A percentile compares a stretch with the other conserved stretches of the same genome.
phyloP scores from a whole-genome alignment of 441 rosid species.

The Biscutella auriculata region DNA sequence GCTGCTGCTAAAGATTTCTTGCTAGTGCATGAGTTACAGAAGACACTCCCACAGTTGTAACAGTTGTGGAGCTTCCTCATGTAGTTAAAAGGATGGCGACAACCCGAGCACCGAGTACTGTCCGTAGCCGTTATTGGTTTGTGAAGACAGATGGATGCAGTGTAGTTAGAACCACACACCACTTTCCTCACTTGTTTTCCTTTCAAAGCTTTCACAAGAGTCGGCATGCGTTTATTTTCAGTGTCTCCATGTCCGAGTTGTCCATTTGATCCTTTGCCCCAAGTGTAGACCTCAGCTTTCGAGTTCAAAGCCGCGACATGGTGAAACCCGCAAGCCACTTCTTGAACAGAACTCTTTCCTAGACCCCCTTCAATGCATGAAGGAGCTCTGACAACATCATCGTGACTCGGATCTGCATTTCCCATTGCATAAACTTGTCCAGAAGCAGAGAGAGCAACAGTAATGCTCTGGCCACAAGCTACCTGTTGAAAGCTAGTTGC shows the following conservation, averaged over 20 bases:
- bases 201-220: constrained; percentile 47
- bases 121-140: constrained; percentile 39
- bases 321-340: constrained; percentile 56
- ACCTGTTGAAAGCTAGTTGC: constrained; percentile 42
- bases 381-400: constrained; percentile 35
- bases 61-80: constrained; percentile 63
- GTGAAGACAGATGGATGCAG: constrained; percentile 59
- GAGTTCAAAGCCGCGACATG: constrained; percentile 52
- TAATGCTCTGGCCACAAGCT: constrained; percentile 54
- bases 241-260: constrained; percentile 60
- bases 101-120: constrained; percentile 45
- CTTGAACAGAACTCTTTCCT: constrained; percentile 44
- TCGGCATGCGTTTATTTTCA: constrained; percentile 37
- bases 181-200: constrained; percentile 52
- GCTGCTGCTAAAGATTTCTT: constrained; percentile 49
- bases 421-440: constrained; percentile 58
- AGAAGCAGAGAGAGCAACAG: constrained; percentile 42
- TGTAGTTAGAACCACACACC: constrained; percentile 53
- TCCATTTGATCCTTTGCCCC: constrained; percentile 69
- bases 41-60: constrained; percentile 48
- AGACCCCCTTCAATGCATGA: constrained; percentile 38
- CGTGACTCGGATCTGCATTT: constrained; percentile 33
- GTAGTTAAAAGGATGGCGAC: constrained; percentile 48
- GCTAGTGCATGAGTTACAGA: constrained; percentile 44
- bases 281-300: constrained; percentile 53